Evolutionary conservation across 352 stramenopile genomes (phyloP).

Genomic region (Globisporangium okanoganense): DNA sequence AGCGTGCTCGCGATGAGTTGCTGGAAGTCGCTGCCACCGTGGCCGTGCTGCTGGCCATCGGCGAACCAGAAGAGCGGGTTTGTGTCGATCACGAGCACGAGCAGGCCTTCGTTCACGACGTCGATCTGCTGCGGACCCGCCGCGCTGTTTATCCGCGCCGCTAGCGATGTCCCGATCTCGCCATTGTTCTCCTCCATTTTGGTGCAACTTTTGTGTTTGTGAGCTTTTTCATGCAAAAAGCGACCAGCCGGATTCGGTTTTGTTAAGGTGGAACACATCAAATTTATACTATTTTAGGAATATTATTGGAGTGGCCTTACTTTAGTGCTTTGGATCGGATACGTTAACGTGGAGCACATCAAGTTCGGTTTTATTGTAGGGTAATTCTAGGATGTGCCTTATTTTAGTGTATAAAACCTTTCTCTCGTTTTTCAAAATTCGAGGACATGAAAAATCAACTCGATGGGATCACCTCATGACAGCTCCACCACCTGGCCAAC

Average conservation of each 20-base stretch:
- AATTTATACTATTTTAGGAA: too few relatives aligned
- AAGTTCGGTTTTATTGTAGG: background rate
- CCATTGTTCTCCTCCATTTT: conserved; percentile 5
- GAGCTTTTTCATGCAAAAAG: background rate
- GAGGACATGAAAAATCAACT: conserved; percentile 3
- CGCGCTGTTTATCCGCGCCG: conserved; percentile 13
- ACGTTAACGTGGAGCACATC: too few relatives aligned
- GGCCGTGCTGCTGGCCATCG: conserved; percentile 19
- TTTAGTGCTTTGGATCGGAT: too few relatives aligned
- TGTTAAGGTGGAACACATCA: background rate
- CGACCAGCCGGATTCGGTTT: background rate
- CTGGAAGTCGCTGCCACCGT: conserved; percentile 35
- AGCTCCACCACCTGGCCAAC: background rate
- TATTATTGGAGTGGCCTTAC: too few relatives aligned
- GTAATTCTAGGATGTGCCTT: background rate
- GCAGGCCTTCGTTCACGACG: conserved; percentile 39
- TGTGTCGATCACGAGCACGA: conserved; percentile 81
- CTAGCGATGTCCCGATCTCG: conserved; percentile 16
- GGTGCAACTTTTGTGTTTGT: background rate
- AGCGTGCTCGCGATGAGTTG: conserved; percentile 72
- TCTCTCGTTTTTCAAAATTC: background rate
- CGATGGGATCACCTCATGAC: background rate
- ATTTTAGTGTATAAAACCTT: conserved; percentile 1
- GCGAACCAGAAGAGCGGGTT: conserved; percentile 73
- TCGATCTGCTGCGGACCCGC: conserved; percentile 10